phyloP scores from a whole-genome alignment of 768 basidiomycete genomes.

The Tubosaeta brunneosetosa region DNA sequence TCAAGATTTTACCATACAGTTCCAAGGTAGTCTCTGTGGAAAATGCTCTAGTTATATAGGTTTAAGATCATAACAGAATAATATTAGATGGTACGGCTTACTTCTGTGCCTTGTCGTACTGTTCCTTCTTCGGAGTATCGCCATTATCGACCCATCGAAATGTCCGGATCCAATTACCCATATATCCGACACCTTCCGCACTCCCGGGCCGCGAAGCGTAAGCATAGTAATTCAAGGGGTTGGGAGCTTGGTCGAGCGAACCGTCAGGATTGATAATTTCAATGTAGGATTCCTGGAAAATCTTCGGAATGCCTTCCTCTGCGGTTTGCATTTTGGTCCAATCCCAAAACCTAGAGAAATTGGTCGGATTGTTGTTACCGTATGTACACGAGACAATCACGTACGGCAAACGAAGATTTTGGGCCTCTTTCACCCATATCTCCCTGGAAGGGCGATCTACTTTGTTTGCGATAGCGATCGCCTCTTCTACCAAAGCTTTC shows the following conservation, averaged over 20 bases:
- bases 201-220: neutral
- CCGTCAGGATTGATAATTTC: neutral
- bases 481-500: constrained; percentile 16
- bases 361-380: no score
- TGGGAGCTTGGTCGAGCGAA: neutral
- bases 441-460: constrained; percentile 1
- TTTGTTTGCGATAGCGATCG: constrained; percentile 10
- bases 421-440: constrained; percentile 12
- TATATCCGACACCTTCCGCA: neutral
- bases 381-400: neutral
- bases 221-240: neutral
- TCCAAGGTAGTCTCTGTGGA: neutral
- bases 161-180: constrained; percentile 2
- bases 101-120: constrained; percentile 10
- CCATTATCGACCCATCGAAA: constrained; percentile 10
- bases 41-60: constrained; percentile 8
- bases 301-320: neutral
- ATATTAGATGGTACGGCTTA: neutral
- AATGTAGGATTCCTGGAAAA: neutral
- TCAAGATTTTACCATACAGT: neutral
- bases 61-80: no score
- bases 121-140: constrained; percentile 3
- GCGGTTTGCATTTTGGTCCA: neutral
- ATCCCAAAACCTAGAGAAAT: constrained; percentile 15
- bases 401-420: constrained; percentile 15